Evolutionary conservation across 352 stramenopile species (phyloP), one percentile per base, ranked within the genome.

Genomic region (Phytophthora fragariaefolia): DNA sequence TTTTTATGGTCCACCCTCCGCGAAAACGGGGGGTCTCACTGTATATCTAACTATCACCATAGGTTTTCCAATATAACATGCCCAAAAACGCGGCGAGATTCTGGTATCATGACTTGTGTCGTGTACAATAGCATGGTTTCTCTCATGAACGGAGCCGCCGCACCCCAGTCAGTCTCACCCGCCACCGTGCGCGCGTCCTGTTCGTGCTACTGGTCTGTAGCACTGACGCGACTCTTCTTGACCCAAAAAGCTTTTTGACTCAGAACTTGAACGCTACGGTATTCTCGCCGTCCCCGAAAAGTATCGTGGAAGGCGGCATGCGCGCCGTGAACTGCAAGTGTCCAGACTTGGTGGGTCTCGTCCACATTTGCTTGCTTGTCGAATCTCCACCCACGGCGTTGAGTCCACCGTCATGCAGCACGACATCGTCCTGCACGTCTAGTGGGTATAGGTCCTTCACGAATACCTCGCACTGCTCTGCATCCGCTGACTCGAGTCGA

Each of bases 221-320:
- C 1, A 69, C 66, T 0, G 66, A 66, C 17, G 51, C 65, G 7
- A 61, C 30, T 17, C 34, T 51, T n/a, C 47, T 58, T 0, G 58
- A 56, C 1, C 17, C 18, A 24, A 68, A 45, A 12, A 27, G 36
- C 12, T 20, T 63, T 15, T 50, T 52, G 12, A 73, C 53, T 2
- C 65, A 51, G 58, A 57, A 73, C 10, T 73, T 73, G 5, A 73
- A 24, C 12, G 65, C 65, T 0, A 58, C 12, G 0, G 58, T 73
- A 13, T 68, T 73, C 2, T 54, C 46, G 1, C 50, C 50, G 23
- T 73, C 65, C 6, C 51, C 45, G 12, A 64, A n/a, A n/a, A n/a
- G n/a, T n/a, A n/a, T n/a, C n/a, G n/a, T n/a, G n/a, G n/a, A n/a
- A n/a, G n/a, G n/a, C n/a, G n/a, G n/a, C n/a, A n/a, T n/a, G n/a